Evolutionary conservation across 2,329 filamentous ascomycete genomes (phyloP).

Genomic region (Pestalotiopsis fici): DNA sequence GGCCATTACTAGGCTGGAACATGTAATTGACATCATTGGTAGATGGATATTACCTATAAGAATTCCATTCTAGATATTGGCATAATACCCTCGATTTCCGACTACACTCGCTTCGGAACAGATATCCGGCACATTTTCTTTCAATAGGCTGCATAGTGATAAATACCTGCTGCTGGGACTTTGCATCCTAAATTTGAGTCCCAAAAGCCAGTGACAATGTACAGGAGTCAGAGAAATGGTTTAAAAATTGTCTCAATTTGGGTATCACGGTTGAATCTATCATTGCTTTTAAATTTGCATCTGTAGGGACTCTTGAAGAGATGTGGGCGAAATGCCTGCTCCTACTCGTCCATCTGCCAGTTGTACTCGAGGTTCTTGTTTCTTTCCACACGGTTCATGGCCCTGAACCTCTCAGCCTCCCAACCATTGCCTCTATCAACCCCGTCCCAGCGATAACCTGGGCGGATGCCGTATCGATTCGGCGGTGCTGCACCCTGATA

Average conservation of each 20-base stretch:
- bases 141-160: too few relatives aligned
- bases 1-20: background rate
- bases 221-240: too few relatives aligned
- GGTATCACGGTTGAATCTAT: background rate
- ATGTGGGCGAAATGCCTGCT: background rate
- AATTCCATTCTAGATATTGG: background rate
- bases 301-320: background rate
- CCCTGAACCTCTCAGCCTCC: conserved; percentile 89
- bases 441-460: conserved; percentile 94
- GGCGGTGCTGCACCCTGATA: conserved; percentile 82
- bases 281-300: background rate
- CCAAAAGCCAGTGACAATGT: too few relatives aligned
- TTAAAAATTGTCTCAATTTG: background rate
- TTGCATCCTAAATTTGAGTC: too few relatives aligned
- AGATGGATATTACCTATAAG: background rate
- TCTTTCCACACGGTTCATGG: conserved; percentile 75
- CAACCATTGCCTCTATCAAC: conserved; percentile 94
- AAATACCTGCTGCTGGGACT: too few relatives aligned
- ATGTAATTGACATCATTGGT: background rate
- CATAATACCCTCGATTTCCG: background rate
- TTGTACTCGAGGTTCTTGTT: conserved; percentile 82
- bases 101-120: background rate
- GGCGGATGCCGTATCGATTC: conserved; percentile 91
- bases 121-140: too few relatives aligned
- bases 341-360: conserved; percentile 93